Evolutionary conservation across 2,329 filamentous ascomycete species (phyloP).

Genomic region (Cercospora sojina): DNA sequence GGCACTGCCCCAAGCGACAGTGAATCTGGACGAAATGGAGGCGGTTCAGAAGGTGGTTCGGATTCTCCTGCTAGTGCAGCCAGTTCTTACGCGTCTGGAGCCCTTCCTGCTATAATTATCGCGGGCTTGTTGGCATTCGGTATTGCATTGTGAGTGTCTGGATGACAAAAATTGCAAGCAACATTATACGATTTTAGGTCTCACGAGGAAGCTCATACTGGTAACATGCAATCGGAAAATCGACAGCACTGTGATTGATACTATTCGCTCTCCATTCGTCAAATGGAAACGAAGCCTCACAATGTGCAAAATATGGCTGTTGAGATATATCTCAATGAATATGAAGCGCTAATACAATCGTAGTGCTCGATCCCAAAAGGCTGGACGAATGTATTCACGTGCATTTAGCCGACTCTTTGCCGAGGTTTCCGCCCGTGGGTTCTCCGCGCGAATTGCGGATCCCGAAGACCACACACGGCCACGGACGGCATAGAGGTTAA

Average conservation of each 20-base stretch:
- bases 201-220: not conserved
- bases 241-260: not conserved
- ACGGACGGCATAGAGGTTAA: not conserved
- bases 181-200: not conserved
- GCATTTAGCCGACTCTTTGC: slow-evolving; percentile 11
- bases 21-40: slow-evolving; percentile 4
- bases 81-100: not conserved
- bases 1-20: slow-evolving; percentile 16
- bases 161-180: not conserved
- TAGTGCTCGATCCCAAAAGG: not conserved
- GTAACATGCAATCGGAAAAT: not conserved
- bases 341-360: not conserved
- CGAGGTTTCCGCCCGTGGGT: not conserved
- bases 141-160: not conserved
- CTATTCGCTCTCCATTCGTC: not conserved
- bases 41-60: not conserved
- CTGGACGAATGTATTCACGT: slow-evolving; percentile 5
- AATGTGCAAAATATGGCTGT: not conserved
- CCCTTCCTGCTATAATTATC: not conserved
- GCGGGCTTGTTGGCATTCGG: not conserved
- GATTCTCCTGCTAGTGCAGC: not conserved
- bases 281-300: not conserved
- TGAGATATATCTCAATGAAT: not conserved
- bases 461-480: not conserved
- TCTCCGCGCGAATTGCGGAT: slow-evolving; percentile 1